phyloP scores from a whole-genome alignment of 2,329 filamentous ascomycete genomes.

The Aspergillus fischeri region DNA sequence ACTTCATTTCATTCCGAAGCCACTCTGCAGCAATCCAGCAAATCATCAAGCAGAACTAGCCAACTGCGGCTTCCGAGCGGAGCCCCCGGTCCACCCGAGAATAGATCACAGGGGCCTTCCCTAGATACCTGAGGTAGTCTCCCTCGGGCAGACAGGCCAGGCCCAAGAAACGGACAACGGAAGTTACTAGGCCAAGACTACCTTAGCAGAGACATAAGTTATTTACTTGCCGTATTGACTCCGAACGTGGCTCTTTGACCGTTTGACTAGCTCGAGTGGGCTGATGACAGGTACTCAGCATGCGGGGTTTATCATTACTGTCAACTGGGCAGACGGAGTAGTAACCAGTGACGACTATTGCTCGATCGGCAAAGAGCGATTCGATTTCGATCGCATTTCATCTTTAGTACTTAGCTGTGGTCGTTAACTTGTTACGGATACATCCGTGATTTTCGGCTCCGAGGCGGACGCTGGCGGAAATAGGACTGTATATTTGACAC shows the following conservation, averaged over 20 bases:
- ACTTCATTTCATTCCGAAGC: neutral
- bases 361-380: neutral
- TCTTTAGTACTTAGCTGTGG: neutral
- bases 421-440: neutral
- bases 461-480: neutral
- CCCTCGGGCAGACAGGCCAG: no score
- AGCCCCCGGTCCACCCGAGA: neutral
- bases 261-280: neutral
- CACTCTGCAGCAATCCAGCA: neutral
- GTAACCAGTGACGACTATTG: neutral
- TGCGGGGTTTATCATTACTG: no score
- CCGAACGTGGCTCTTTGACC: neutral
- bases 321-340: no score
- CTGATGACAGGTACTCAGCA: no score
- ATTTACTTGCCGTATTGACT: neutral
- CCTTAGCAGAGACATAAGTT: no score
- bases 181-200: neutral
- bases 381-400: neutral
- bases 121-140: no score
- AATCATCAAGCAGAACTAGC: neutral
- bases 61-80: neutral
- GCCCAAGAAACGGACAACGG: neutral
- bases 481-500: neutral
- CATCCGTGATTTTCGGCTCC: neutral
- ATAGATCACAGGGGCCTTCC: neutral